phyloP scores from a whole-genome alignment of 768 basidiomycete species.

The Paxillus ammoniavirescens region DNA sequence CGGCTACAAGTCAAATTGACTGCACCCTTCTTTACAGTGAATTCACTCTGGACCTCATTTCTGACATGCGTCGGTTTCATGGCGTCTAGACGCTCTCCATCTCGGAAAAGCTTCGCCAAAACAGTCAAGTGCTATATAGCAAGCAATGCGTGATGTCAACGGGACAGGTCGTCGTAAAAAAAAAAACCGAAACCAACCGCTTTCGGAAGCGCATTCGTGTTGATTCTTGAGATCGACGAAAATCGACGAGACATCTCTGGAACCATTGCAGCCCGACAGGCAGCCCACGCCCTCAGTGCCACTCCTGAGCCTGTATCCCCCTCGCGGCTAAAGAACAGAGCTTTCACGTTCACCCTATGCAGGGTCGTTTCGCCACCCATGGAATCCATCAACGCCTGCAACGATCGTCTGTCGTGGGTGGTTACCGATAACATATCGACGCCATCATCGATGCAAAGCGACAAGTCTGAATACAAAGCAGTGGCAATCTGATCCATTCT shows the following conservation, averaged over 20 bases:
- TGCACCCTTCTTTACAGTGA: conserved; percentile 25
- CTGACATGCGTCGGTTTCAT: conserved; percentile 43
- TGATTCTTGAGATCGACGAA: conserved; percentile 15
- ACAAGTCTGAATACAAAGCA: conserved; percentile 40
- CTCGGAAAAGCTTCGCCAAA: conserved; percentile 45
- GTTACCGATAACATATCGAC: conserved; percentile 43
- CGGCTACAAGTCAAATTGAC: conserved; percentile 39
- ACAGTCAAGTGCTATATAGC: conserved; percentile 39
- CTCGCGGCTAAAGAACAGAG: conserved; percentile 33
- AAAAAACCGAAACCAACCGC: conserved; percentile 22
- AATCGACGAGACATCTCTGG: conserved; percentile 16
- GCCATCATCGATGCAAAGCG: conserved; percentile 31
- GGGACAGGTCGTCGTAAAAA: no score
- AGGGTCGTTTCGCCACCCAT: conserved; percentile 38
- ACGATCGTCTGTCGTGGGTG: conserved; percentile 28
- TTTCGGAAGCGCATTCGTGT: conserved; percentile 26
- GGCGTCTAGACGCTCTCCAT: conserved; percentile 45
- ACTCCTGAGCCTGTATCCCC: conserved; percentile 13
- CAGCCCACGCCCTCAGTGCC: conserved; percentile 46
- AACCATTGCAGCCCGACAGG: conserved; percentile 35
- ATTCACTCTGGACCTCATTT: conserved; percentile 39
- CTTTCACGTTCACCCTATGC: conserved; percentile 22
- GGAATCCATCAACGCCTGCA: conserved; percentile 31
- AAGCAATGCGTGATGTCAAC: neutral
- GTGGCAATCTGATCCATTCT: conserved; percentile 45